Conservation (phyloP, 2,329 filamentous ascomycete species). For the Neoascochyta sp. region DNA sequence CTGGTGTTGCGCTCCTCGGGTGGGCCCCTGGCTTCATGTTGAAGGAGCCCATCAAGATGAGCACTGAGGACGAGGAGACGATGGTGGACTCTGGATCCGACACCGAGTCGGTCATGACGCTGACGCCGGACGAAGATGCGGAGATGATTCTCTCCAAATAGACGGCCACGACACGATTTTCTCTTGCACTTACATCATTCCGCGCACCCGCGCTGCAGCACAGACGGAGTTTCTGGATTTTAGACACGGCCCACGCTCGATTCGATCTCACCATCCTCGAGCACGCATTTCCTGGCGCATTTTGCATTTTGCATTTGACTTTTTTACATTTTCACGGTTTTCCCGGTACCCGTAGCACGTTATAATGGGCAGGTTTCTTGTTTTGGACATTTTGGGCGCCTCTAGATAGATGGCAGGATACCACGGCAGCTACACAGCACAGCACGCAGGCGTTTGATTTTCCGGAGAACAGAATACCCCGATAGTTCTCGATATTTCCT, state of each 20-base stretch:
- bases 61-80: constrained; percentile 31
- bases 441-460: constrained; percentile 24
- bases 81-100: constrained; percentile 30
- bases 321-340: constrained; percentile 1
- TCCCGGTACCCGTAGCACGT: constrained; percentile 8
- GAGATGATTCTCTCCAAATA: constrained; percentile 32
- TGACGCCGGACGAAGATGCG: constrained; percentile 28
- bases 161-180: constrained; percentile 2
- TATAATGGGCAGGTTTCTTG: constrained; percentile 6
- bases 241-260: too few relatives aligned
- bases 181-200: constrained; percentile 1
- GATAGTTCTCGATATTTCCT: constrained; percentile 7
- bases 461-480: constrained; percentile 24
- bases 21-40: constrained; percentile 53
- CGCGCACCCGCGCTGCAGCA: constrained; percentile 13
- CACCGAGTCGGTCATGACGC: constrained; percentile 31
- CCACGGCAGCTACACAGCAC: too few relatives aligned
- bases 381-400: too few relatives aligned
- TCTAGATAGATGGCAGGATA: too few relatives aligned
- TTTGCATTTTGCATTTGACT: background rate
- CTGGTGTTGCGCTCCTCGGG: constrained; percentile 69
- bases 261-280: too few relatives aligned
- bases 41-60: constrained; percentile 55
- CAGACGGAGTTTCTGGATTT: constrained; percentile 7
- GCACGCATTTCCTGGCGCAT: constrained; percentile 8